phyloP scores from a whole-genome alignment of 139 green algal species.

The Coelastrella sp. region DNA sequence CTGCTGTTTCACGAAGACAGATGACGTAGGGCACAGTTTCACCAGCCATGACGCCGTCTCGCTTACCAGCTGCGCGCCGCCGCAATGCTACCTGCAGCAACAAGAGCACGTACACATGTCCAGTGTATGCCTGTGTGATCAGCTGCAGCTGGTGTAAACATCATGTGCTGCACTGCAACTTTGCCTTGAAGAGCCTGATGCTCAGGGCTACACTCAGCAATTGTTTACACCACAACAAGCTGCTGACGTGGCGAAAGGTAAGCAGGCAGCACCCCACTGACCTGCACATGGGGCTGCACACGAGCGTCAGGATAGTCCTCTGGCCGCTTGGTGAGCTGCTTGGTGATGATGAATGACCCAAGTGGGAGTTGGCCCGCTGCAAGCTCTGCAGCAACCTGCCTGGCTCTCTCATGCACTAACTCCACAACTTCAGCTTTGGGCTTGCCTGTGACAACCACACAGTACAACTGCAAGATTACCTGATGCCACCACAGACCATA shows the following conservation, averaged over 20 bases:
- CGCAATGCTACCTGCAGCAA: constrained; percentile 90
- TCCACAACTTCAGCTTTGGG: constrained; percentile 89
- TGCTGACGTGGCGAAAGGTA: too few relatives aligned
- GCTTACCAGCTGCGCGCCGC: constrained; percentile 73
- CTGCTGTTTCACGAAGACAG: constrained; percentile 62
- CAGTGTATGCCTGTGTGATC: too few relatives aligned
- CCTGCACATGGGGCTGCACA: constrained; percentile 96
- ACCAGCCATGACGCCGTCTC: constrained; percentile 81
- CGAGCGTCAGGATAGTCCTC: constrained; percentile 97
- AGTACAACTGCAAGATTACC: too few relatives aligned
- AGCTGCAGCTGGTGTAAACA: too few relatives aligned
- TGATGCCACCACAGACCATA: too few relatives aligned
- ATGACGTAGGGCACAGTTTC: constrained; percentile 99
- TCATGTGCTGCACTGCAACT: too few relatives aligned
- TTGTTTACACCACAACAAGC: too few relatives aligned
- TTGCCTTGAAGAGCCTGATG: too few relatives aligned
- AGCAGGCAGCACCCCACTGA: too few relatives aligned
- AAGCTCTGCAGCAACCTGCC: constrained; percentile 63
- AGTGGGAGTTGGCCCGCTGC: constrained; percentile 73
- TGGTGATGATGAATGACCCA: constrained; percentile 95
- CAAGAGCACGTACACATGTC: too few relatives aligned
- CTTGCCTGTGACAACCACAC: constrained; percentile 43
- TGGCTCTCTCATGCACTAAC: constrained; percentile 87
- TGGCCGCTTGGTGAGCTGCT: constrained; percentile 95
- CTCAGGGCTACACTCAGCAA: too few relatives aligned